phyloP scores from a whole-genome alignment of 2,329 filamentous ascomycete species.

The Trichoderma koningiopsis region DNA sequence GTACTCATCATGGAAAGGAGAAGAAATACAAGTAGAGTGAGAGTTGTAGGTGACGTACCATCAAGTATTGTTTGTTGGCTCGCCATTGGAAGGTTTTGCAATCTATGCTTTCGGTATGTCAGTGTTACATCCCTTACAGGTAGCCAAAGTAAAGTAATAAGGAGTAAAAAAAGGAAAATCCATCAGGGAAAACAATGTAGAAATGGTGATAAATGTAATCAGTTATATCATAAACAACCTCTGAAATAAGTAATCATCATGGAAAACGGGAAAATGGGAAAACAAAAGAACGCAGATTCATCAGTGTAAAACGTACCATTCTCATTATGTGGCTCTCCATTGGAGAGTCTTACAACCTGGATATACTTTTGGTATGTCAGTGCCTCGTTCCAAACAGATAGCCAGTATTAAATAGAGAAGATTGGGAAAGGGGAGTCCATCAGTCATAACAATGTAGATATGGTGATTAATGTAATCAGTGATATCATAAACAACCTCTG shows the following conservation, averaged over 20 bases:
- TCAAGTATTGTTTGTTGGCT: not conserved
- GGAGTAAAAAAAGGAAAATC: not conserved
- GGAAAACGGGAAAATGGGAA: slow-evolving; percentile 26
- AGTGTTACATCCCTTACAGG: not conserved
- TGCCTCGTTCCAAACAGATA: not conserved
- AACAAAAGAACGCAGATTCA: not conserved
- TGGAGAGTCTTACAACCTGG: not conserved
- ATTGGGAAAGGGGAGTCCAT: not conserved
- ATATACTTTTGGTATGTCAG: not conserved
- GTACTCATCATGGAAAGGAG: slow-evolving; percentile 43
- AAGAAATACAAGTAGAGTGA: not conserved
- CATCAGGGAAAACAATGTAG: slow-evolving; percentile 20
- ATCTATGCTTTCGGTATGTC: not conserved
- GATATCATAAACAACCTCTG: slow-evolving; percentile 54
- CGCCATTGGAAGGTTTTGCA: not conserved
- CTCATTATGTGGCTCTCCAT: not conserved
- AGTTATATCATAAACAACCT: slow-evolving; percentile 52
- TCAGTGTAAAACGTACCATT: not conserved
- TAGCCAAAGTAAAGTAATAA: not conserved
- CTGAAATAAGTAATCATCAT: slow-evolving; percentile 47
- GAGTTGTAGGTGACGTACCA: not conserved
- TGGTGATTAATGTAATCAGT: slow-evolving; percentile 39
- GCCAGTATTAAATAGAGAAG: not conserved
- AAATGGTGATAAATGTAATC: slow-evolving; percentile 36
- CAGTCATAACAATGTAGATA: slow-evolving; percentile 27